These are phyloP conservation scores for Colletotrichum noveboracense DNA, from an alignment of 2,329 filamentous ascomycete genomes.

Conservation along the genomic window DNA sequence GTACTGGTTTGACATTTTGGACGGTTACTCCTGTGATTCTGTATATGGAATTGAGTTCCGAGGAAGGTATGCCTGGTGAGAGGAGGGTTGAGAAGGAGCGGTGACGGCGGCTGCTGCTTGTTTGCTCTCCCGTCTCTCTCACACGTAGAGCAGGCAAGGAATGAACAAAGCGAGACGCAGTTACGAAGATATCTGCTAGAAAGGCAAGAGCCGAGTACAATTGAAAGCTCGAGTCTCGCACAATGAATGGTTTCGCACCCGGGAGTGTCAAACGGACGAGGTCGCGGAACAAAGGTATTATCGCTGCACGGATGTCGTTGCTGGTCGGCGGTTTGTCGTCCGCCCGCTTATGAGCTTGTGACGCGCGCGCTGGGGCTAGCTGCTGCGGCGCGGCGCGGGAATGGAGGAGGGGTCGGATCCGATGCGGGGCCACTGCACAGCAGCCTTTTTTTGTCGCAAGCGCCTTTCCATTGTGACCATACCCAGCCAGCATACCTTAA, in stretches of 20 bases:
- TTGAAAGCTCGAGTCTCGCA: background rate
- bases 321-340: background rate
- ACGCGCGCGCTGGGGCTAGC: background rate
- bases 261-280: background rate
- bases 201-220: background rate
- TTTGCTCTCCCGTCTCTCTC: background rate
- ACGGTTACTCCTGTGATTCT: background rate
- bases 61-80: background rate
- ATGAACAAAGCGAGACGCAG: background rate
- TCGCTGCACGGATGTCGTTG: slow-evolving; percentile 1
- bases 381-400: background rate
- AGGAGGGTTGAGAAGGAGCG: background rate
- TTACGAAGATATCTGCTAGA: background rate
- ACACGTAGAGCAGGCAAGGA: background rate
- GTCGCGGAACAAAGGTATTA: background rate
- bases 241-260: background rate
- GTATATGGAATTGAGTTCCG: background rate
- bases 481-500: background rate
- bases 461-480: background rate
- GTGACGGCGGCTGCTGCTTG: background rate
- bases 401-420: background rate
- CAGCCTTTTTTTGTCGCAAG: background rate
- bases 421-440: background rate
- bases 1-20: slow-evolving; percentile 7
- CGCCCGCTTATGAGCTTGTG: background rate